Evolutionary conservation across 106 monocot genomes (phyloP).

Genomic region (Dendrobium huoshanense): DNA sequence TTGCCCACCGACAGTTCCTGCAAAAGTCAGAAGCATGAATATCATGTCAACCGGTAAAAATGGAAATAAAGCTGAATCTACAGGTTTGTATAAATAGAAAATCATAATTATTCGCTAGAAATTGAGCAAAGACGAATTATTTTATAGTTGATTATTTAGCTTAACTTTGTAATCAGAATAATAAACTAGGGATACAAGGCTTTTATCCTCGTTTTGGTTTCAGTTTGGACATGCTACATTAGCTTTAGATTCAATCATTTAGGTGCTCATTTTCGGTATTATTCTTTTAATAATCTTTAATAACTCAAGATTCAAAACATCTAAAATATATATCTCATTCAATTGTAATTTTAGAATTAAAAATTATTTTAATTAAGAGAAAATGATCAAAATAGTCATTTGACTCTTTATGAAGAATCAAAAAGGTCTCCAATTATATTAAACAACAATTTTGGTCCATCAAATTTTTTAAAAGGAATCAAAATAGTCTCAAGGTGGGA

Average conservation of each 20-base stretch:
- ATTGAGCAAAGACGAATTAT: neutral
- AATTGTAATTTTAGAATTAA: neutral
- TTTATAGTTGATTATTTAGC: neutral
- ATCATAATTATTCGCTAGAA: neutral
- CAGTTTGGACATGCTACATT: neutral
- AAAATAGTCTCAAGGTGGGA: no score
- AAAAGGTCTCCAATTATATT: no score
- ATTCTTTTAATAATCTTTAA: neutral
- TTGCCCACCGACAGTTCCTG: constrained; percentile 34
- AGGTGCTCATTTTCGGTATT: neutral
- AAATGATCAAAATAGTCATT: no score
- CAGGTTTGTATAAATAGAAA: neutral
- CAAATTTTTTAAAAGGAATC: no score
- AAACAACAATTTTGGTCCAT: no score
- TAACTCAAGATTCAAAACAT: neutral
- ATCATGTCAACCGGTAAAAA: neutral
- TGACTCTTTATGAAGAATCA: no score
- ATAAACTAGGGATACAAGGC: neutral
- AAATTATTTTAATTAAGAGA: no score
- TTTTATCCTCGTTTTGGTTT: neutral
- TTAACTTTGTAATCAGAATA: neutral
- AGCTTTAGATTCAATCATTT: neutral
- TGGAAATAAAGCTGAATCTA: neutral
- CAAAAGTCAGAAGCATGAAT: constrained; percentile 4
- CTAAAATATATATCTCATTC: neutral